Conservation (phyloP, 2,329 filamentous ascomycete species). For the Aspergillus oerlinghausenensis region DNA sequence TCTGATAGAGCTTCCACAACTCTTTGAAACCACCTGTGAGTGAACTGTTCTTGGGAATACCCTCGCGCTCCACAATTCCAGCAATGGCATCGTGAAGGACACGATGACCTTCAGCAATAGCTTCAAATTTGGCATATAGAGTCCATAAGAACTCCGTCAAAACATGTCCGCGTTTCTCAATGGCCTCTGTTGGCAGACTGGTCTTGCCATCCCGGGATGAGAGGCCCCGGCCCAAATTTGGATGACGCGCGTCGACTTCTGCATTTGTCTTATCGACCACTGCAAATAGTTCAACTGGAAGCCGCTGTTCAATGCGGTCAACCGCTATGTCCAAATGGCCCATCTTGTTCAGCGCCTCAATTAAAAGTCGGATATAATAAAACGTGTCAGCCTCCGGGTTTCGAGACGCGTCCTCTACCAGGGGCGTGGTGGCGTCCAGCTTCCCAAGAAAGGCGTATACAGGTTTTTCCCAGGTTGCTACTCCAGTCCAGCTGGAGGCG, state of each 20-base stretch:
- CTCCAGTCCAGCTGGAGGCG: slow-evolving; percentile 23
- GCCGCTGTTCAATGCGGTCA: slow-evolving; percentile 82
- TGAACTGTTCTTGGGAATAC: slow-evolving; percentile 56
- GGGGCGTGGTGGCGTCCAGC: slow-evolving; percentile 51
- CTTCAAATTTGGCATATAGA: slow-evolving; percentile 92
- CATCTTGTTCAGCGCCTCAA: slow-evolving; percentile 87
- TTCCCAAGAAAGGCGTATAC: slow-evolving; percentile 55
- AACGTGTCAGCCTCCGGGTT: slow-evolving; percentile 97
- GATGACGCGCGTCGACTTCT: slow-evolving; percentile 88
- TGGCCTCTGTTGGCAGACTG: slow-evolving; percentile 64
- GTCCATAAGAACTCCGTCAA: slow-evolving; percentile 90
- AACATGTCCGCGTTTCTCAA: slow-evolving; percentile 73
- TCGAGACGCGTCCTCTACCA: slow-evolving; percentile 82
- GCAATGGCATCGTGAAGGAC: slow-evolving; percentile 89
- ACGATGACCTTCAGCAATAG: slow-evolving; percentile 91
- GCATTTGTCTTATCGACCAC: slow-evolving; percentile 93
- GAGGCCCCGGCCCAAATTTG: slow-evolving; percentile 62
- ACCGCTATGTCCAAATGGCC: slow-evolving; percentile 80
- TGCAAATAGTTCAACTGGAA: slow-evolving; percentile 88
- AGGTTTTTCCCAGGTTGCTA: slow-evolving; percentile 47
- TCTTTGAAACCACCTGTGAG: slow-evolving; percentile 90
- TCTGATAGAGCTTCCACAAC: slow-evolving; percentile 96
- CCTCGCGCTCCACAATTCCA: slow-evolving; percentile 78
- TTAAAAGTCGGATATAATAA: slow-evolving; percentile 79
- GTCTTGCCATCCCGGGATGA: slow-evolving; percentile 44